Conservation (phyloP, 2,329 filamentous ascomycete genomes). For the Alternaria brassicae region DNA sequence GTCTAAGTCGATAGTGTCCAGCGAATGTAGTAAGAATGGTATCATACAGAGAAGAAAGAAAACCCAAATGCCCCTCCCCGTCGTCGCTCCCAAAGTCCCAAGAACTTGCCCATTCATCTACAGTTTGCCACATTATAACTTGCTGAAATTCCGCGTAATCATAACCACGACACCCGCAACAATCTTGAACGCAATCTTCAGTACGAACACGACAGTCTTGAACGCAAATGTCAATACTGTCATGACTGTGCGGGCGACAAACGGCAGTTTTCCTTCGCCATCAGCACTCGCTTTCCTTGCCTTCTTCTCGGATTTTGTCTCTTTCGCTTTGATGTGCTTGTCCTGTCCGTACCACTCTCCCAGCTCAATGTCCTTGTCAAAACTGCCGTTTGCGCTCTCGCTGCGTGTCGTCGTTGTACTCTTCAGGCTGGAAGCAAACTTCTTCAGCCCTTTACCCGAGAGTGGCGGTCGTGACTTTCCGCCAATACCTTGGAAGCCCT, state of each 20-base stretch:
- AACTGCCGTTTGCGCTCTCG: slow-evolving; percentile 27
- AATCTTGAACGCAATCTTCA: slow-evolving; percentile 53
- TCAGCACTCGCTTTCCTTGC: slow-evolving; percentile 38
- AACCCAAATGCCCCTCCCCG: too few species aligned
- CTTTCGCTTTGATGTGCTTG: slow-evolving; percentile 17
- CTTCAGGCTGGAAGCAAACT: slow-evolving; percentile 31
- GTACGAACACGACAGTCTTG: slow-evolving; percentile 52
- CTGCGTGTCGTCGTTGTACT: slow-evolving; percentile 24
- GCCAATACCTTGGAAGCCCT: slow-evolving; percentile 44
- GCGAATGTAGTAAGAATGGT: slow-evolving; percentile 18
- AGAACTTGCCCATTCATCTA: not conserved
- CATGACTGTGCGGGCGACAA: slow-evolving; percentile 50
- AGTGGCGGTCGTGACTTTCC: slow-evolving; percentile 34
- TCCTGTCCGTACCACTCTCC: slow-evolving; percentile 48
- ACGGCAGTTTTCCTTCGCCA: slow-evolving; percentile 48
- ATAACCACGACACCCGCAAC: slow-evolving; percentile 50
- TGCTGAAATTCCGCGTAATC: slow-evolving; percentile 47
- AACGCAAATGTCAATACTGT: slow-evolving; percentile 52
- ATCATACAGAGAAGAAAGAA: slow-evolving; percentile 6
- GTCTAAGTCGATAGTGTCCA: slow-evolving; percentile 1
- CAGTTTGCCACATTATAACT: slow-evolving; percentile 29
- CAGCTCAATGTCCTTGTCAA: slow-evolving; percentile 49
- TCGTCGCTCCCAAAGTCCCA: not conserved
- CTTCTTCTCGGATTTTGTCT: slow-evolving; percentile 33
- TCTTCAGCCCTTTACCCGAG: slow-evolving; percentile 26